Base-by-base conservation (phyloP, 78 protist genomes). In the Polysphondylium violaceum region DNA sequence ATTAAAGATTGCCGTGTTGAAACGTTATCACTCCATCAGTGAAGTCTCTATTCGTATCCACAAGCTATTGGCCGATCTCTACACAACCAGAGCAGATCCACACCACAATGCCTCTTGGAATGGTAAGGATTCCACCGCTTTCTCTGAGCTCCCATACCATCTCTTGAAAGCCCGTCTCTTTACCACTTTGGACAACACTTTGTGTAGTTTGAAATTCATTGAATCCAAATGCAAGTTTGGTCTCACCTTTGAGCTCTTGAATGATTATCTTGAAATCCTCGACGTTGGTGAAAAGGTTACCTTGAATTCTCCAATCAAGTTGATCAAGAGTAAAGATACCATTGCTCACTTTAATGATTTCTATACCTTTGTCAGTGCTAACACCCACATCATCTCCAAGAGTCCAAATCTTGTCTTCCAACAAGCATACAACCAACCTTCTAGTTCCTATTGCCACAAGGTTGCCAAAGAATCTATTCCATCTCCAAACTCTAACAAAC, bases 361-460 rank as follows among this genome's bases (percentile, higher is more conserved):
- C 27, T 67, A 53, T 41, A 53, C n/a, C n/a, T 83, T 92, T n/a
- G 56, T 92, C 23, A 51, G 77, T 1, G 6, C 69, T 3, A 38
- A 53, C 14, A 56, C 93, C 8, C 93, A 87, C 12, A 83, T 87
- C 17, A 75, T 92, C 17, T 50, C 77, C 3, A 29, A 43, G 12
- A 69, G 83, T 25, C 95, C 95, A 25, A 68, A 85, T 4, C 74
- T 92, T 47, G 51, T 60, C 7, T 88, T 83, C 94, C 95, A 92
- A 61, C 85, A 92, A 90, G 95, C 95, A 21, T 55, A n/a, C 41
- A 92, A 92, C 12, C 93, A 88, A 64, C 95, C 95, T 47, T 31
- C 67, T 35, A 83, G 17, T 38, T 64, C 81, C 43, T 41, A 71
- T 41, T 36, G 68, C 19, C 50, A 47, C 8, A 69, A 58, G 44